Base-by-base conservation (phyloP, 2,329 filamentous ascomycete species). In the Aureobasidium vineae region DNA sequence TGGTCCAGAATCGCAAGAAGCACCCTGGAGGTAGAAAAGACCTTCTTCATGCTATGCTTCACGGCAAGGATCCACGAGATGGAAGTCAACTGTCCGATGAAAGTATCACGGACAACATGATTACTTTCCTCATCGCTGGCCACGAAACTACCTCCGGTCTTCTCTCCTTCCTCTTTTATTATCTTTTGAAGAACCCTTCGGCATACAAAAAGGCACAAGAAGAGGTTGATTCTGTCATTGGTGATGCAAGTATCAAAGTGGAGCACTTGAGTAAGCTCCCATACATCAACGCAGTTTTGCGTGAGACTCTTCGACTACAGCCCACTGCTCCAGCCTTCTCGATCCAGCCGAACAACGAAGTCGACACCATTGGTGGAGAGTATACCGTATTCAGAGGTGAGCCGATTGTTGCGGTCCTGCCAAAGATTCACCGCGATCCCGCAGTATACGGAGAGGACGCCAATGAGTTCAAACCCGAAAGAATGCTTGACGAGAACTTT, bases 61-160 rank as follows among this genome's bases (percentile, higher is more conserved):
- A 86, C 7, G 88, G 87, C 0, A 82, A 81, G 13, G 90, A 92
- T 72, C 82, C 86, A 1, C 84, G 86, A 75, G 91, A 88, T 4
- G 88, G 88, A 15, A 79, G 87, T 70, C 83, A 82, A n/a, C 77
- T 92, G 70, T 83, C 79, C 1, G 86, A 90, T 67, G 79, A 83
- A 5, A 84, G 81, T 57, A 89, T 91, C 69, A 82, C 85, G 19
- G 82, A 88, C 73, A 90, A 92, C 69, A 85, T 92, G 77, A 71
- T 75, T 67, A 91, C 88, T 0, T 91, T 91, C 70, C 75, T 91
- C 11, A 87, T 89, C 71, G 87, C 87, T 41, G 87, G 81, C 76
- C 88, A 90, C 69, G 89, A 91, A 71, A 92, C 90, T 0, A 89
- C 89, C 0, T 86, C 86, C 1, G 88, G 88, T 2, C 77, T 88